These are phyloP conservation scores for Kalanchoe fedtschenkoi DNA, from an alignment of 164 flowering plant species.

Conservation along the genomic window DNA sequence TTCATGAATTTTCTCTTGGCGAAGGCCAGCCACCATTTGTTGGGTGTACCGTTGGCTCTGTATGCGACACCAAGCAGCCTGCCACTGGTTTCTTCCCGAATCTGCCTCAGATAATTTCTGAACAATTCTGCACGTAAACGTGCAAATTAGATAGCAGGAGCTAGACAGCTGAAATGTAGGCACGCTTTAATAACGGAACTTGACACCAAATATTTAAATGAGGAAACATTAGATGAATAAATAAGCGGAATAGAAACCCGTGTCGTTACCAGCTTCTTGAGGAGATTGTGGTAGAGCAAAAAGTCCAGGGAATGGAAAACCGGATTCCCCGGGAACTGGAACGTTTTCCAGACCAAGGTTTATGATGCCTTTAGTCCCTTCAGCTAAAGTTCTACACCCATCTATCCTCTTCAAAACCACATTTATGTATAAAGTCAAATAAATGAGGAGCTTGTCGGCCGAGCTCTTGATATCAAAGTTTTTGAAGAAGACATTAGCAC, in stretches of 20 bases:
- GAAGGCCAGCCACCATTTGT: conserved; percentile 99
- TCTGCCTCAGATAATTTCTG: conserved; percentile 89
- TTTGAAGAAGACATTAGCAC: conserved; percentile 96
- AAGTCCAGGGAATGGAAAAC: conserved; percentile 87
- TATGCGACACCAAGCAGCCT: conserved; percentile 83
- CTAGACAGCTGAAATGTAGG: too few relatives aligned
- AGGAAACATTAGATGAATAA: too few relatives aligned
- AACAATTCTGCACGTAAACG: conserved; percentile 86
- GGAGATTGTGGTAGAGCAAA: conserved; percentile 51
- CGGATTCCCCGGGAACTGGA: conserved; percentile 90
- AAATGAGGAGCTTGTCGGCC: conserved; percentile 94
- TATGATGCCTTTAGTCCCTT: conserved; percentile 94
- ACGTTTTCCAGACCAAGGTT: conserved; percentile 86
- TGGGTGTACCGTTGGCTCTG: conserved; percentile 89
- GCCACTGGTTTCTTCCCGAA: conserved; percentile 95
- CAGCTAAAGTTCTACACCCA: conserved; percentile 96
- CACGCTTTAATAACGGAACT: too few relatives aligned
- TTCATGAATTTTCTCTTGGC: conserved; percentile 94
- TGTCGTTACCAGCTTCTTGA: conserved; percentile 81
- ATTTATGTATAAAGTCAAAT: conserved; percentile 85
- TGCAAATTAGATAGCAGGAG: too few relatives aligned
- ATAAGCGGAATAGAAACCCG: too few relatives aligned
- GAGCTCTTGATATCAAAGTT: conserved; percentile 86
- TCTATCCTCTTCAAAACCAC: conserved; percentile 91
- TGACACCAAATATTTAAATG: too few relatives aligned